These are phyloP conservation scores for Ascochyta clinopodiicola DNA, from an alignment of 2,329 filamentous ascomycete species.

Conservation along the genomic window DNA sequence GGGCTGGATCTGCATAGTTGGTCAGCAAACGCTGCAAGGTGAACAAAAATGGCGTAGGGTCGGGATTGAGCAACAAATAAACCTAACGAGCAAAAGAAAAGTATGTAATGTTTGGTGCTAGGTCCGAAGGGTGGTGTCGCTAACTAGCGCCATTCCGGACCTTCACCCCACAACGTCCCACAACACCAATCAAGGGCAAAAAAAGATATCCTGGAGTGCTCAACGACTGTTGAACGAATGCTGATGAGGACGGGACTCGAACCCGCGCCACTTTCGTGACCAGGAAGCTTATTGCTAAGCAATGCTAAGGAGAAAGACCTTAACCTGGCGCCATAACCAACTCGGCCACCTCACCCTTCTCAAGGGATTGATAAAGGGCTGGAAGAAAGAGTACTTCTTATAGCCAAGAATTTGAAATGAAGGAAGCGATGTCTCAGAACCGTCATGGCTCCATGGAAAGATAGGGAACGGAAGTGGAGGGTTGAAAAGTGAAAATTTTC, in stretches of 20 bases:
- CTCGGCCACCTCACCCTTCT: constrained; percentile 25
- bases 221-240: constrained; percentile 37
- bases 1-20: constrained; percentile 69
- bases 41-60: neutral
- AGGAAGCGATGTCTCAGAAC: no score
- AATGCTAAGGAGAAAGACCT: constrained; percentile 31
- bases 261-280: constrained; percentile 51
- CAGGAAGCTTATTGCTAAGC: constrained; percentile 34
- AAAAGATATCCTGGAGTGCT: constrained; percentile 36
- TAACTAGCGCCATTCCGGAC: constrained; percentile 13
- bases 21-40: constrained; percentile 14
- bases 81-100: neutral
- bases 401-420: no score
- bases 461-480: no score
- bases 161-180: constrained; percentile 11
- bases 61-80: neutral
- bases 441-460: no score
- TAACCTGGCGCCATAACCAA: constrained; percentile 46
- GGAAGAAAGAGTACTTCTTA: neutral
- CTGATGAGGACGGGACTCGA: constrained; percentile 51
- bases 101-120: neutral
- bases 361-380: constrained; percentile 19
- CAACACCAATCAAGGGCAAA: constrained; percentile 7
- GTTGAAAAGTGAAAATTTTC: no score
- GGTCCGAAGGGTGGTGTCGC: constrained; percentile 3